A percentile compares a stretch with the other conserved stretches of the same genome.
These are phyloP conservation scores for Diplodia intermedia DNA, from an alignment of 2,329 filamentous ascomycete species.

Conservation along the genomic window DNA sequence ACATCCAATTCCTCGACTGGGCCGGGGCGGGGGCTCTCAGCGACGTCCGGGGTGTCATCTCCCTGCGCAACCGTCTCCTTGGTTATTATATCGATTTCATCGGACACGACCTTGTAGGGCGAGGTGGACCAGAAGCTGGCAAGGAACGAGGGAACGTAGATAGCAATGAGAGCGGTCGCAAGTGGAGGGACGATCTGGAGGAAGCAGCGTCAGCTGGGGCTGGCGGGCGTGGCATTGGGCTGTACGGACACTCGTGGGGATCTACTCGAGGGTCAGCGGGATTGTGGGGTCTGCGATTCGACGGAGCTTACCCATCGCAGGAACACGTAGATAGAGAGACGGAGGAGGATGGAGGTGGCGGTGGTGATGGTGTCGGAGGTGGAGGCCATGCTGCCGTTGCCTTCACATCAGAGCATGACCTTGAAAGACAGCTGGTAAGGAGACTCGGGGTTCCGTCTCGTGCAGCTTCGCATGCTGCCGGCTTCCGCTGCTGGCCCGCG, in stretches of 20 bases:
- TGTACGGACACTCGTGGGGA: conserved; percentile 33
- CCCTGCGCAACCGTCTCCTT: conserved; percentile 49
- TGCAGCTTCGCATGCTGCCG: conserved; percentile 14
- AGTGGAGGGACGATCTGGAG: conserved; percentile 52
- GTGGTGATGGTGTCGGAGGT: conserved; percentile 46
- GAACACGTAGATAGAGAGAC: conserved; percentile 63
- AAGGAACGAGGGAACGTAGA: conserved; percentile 71
- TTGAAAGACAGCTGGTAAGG: background rate
- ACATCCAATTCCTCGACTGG: conserved; percentile 61
- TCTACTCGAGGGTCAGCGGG: conserved; percentile 30
- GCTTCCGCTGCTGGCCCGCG: conserved; percentile 18
- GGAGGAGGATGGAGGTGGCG: conserved; percentile 58
- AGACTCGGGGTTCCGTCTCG: conserved; percentile 2
- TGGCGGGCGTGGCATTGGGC: conserved; percentile 29
- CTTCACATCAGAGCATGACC: conserved; percentile 23
- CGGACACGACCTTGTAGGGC: conserved; percentile 63
- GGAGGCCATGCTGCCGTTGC: conserved; percentile 43
- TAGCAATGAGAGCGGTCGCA: conserved; percentile 67
- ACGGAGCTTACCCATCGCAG: conserved; percentile 64
- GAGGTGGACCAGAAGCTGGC: conserved; percentile 64
- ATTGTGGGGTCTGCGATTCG: conserved; percentile 17
- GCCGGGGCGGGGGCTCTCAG: conserved; percentile 50
- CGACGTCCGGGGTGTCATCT: conserved; percentile 40
- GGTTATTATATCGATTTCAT: conserved; percentile 62
- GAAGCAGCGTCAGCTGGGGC: conserved; percentile 33